Evolutionary conservation across 129 eudicot genomes (phyloP).

Genomic region (sunflower (Helianthus annuus)): HanXRQr2.0-SUNRISE NC_035442.2:154908193-154908692

Average conservation of each 20-base stretch:
- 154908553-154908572: constrained; percentile 47
- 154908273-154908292: no score
- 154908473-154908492: neutral
- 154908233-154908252: no score
- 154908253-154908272: no score
- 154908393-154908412: constrained; percentile 44
- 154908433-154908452: constrained; percentile 43
- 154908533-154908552: constrained; percentile 59
- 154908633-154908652: no score
- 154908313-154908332: constrained; percentile 42
- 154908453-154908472: neutral
- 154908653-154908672: no score
- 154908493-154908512: constrained; percentile 48
- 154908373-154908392: constrained; percentile 48
- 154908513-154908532: constrained; percentile 34
- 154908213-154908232: no score
- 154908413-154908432: constrained; percentile 54
- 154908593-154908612: constrained; percentile 64
- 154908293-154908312: no score
- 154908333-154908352: constrained; percentile 53
- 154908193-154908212: no score
- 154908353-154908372: constrained; percentile 62
- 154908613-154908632: no score
- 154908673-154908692: neutral
- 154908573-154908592: constrained; percentile 42